A percentile compares a stretch with the other conserved stretches of the same genome.
Conservation (phyloP, 371 early-diverging fungal genomes). For the Haplosporangium sp. region DNA sequence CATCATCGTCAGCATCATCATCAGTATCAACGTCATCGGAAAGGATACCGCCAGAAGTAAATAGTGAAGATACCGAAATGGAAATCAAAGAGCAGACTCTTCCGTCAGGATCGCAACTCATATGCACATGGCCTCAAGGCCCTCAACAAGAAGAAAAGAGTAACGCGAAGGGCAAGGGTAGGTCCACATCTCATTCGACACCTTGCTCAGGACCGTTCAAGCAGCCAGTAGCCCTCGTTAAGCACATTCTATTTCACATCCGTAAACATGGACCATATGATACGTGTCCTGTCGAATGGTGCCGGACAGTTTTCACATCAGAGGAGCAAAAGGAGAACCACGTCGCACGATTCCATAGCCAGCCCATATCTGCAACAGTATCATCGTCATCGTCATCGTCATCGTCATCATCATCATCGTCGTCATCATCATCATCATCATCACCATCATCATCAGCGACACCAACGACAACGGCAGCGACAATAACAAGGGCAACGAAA, state of each 20-base stretch:
- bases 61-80: no score
- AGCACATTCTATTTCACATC: conserved; percentile 12
- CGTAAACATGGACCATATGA: background rate
- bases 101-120: no score
- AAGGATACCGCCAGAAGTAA: no score
- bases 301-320: conserved; percentile 10
- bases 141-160: background rate
- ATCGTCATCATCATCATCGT: background rate
- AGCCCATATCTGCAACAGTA: background rate
- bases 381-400: background rate
- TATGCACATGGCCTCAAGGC: background rate
- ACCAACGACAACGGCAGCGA: background rate
- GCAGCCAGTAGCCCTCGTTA: conserved; percentile 1
- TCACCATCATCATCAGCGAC: background rate
- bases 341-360: background rate
- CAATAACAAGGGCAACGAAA: no score
- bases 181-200: background rate
- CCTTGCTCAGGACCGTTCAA: background rate
- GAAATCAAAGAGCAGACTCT: no score
- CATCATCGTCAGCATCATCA: background rate
- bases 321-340: conserved; percentile 2
- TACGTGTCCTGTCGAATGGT: conserved; percentile 2
- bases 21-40: background rate
- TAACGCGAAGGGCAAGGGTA: background rate
- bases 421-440: no score